A percentile compares a stretch with the other conserved stretches of the same genome.
Evolutionary conservation across 2,329 filamentous ascomycete species (phyloP).

Genomic region (Ophiostoma triangulosporum): DNA sequence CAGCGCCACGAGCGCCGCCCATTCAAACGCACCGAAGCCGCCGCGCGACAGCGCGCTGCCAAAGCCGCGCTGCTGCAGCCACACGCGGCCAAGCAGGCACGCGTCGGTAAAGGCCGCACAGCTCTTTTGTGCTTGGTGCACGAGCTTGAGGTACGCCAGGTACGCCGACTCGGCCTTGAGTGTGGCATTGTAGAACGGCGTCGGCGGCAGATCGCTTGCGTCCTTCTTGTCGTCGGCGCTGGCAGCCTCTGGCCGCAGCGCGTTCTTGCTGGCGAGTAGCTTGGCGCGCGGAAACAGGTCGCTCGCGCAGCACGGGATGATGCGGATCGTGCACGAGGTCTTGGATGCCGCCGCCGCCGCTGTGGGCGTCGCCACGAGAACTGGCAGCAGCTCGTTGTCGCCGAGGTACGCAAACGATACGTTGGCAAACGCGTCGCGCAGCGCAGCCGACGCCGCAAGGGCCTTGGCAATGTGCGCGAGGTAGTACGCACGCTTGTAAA

Average conservation of each 20-base stretch:
- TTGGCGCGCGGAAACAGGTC: constrained; percentile 58
- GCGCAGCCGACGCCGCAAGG: constrained; percentile 41
- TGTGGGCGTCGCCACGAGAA: constrained; percentile 30
- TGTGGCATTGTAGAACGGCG: constrained; percentile 81
- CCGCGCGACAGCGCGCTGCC: constrained; percentile 54
- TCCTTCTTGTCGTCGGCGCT: constrained; percentile 21
- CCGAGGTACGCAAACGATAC: constrained; percentile 53
- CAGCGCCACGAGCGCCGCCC: constrained; percentile 66
- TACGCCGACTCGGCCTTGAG: constrained; percentile 66
- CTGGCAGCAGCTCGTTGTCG: constrained; percentile 64
- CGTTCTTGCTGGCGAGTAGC: constrained; percentile 55
- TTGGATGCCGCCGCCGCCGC: constrained; percentile 13
- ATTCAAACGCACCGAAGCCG: constrained; percentile 90
- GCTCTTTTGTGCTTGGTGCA: constrained; percentile 55
- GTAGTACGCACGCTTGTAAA: constrained; percentile 89
- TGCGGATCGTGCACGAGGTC: constrained; percentile 40
- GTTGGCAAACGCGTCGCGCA: constrained; percentile 39
- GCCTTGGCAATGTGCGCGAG: constrained; percentile 66
- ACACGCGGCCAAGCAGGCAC: constrained; percentile 72
- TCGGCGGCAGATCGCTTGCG: constrained; percentile 40
- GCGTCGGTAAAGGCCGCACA: constrained; percentile 68
- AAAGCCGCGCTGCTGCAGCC: constrained; percentile 82
- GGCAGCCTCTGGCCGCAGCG: constrained; percentile 46
- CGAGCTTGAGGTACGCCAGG: constrained; percentile 58
- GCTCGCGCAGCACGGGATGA: constrained; percentile 62